Base-by-base conservation (phyloP, 257 asterid species). In the Solanum raphanifolium region DNA sequence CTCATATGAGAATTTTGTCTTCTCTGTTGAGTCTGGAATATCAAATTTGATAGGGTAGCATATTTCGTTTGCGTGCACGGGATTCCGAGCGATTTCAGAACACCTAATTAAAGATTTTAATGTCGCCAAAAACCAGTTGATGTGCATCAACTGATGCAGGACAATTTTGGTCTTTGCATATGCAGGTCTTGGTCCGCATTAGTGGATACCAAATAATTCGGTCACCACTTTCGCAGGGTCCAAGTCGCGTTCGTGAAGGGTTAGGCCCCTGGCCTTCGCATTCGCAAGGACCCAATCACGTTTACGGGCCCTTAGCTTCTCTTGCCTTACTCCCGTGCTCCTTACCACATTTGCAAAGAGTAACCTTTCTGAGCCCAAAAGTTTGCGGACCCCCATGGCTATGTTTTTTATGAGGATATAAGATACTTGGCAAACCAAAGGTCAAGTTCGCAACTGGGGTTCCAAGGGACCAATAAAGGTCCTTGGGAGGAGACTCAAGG, bases 201-300 rank as follows among this genome's bases (percentile, higher is more conserved):
- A 4, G 65, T 20, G 9, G 65, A 55, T 4, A 20, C 65, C 10
- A 55, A 8, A 20, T 1, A 6, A 1, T 20, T 55, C 3, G 65
- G 5, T 55, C 10, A 18, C 65, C 65, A 55, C 2, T 6, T 55
- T 6, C n/a, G 10, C 4, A 55, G 1, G 60, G 65, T 18, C n/a
- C 10, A 55, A 0, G 65, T 18, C 4, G 65, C 25, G 9, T 55
- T 55, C 11, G 3, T 7, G 62, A 52, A 16, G 62, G 62, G 62
- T 52, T 52, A 16, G 1, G 9, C 62, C 23, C n/a, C 23, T 46
- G 9, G 8, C 62, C 23, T 52, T 52, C 62, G 1, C 62, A 52
- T 52, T 52, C 62, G 4, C n/a, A 0, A 0, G 62, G 62, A 16
- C 3, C n/a, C 9, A 4, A 16, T 21, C 60, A 3, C 0, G 0